A percentile compares a stretch with the other conserved stretches of the same genome.
These are phyloP conservation scores for Boletus rubescentipes DNA, from an alignment of 768 basidiomycete genomes.

Conservation along the genomic window DNA sequence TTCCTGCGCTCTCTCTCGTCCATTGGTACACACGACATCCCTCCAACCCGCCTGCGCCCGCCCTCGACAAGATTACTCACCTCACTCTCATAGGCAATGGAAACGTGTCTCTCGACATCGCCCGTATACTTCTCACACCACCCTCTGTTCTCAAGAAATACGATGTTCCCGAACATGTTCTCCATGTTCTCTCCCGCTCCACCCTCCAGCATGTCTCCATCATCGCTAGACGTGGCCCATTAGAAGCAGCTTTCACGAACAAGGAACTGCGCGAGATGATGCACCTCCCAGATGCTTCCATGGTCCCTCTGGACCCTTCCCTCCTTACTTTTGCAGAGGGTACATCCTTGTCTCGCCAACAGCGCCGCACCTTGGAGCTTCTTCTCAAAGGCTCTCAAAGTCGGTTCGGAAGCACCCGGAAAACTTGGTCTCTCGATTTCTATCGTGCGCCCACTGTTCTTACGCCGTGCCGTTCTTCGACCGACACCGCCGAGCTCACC, in stretches of 20 bases:
- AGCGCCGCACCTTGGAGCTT: slow-evolving; percentile 64
- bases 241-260: slow-evolving; percentile 86
- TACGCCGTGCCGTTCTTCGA: slow-evolving; percentile 17
- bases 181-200: slow-evolving; percentile 63
- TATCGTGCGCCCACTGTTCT: slow-evolving; percentile 68
- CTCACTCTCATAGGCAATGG: slow-evolving; percentile 91
- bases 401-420: slow-evolving; percentile 46
- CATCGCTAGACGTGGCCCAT: slow-evolving; percentile 81
- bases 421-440: slow-evolving; percentile 82
- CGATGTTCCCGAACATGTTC: slow-evolving; percentile 75
- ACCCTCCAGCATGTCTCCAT: slow-evolving; percentile 76
- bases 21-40: slow-evolving; percentile 98
- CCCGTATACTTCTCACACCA: slow-evolving; percentile 81
- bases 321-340: slow-evolving; percentile 41
- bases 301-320: slow-evolving; percentile 57
- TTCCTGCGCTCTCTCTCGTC: slow-evolving; percentile 81
- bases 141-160: slow-evolving; percentile 61
- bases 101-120: slow-evolving; percentile 92
- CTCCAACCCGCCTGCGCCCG: slow-evolving; percentile 55
- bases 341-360: slow-evolving; percentile 53
- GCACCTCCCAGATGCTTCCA: slow-evolving; percentile 57
- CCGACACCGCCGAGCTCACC: slow-evolving; percentile 41
- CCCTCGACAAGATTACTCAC: slow-evolving; percentile 63
- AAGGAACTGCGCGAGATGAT: slow-evolving; percentile 92
- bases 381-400: slow-evolving; percentile 62